phyloP scores from a whole-genome alignment of 306 rosid species.

The Oemleria cerasiformis region DNA sequence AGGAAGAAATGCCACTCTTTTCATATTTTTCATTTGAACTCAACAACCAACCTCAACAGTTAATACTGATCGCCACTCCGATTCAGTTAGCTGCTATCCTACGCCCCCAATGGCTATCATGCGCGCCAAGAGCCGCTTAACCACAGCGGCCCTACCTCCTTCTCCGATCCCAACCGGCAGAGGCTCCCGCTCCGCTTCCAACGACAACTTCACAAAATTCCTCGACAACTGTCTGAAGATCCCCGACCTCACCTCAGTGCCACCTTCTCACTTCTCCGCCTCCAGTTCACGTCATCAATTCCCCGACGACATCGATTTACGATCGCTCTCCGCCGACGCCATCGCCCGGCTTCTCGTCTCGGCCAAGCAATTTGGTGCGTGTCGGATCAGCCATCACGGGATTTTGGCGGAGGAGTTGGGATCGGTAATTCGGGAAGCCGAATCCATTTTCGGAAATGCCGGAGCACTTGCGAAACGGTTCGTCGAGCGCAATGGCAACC shows the following conservation, averaged over 20 bases:
- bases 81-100: neutral
- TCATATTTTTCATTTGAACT: neutral
- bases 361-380: conserved; percentile 50
- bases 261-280: conserved; percentile 21
- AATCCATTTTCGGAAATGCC: conserved; percentile 22
- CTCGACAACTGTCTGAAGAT: conserved; percentile 46
- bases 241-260: conserved; percentile 49
- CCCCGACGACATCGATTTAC: conserved; percentile 51
- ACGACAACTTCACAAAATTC: conserved; percentile 45
- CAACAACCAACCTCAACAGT: conserved; percentile 3
- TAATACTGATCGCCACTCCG: neutral
- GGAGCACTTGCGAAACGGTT: neutral
- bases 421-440: conserved; percentile 39
- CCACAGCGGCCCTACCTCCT: conserved; percentile 46
- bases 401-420: conserved; percentile 43
- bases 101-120: conserved; percentile 29
- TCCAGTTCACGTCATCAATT: neutral
- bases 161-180: conserved; percentile 74
- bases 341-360: conserved; percentile 35
- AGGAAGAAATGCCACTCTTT: neutral
- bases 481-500: conserved; percentile 16
- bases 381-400: conserved; percentile 57
- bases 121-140: conserved; percentile 25
- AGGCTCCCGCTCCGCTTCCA: conserved; percentile 70
- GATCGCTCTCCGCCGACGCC: conserved; percentile 23